phyloP scores from a whole-genome alignment of 2,329 filamentous ascomycete genomes.

The Aspergillus sp. region DNA sequence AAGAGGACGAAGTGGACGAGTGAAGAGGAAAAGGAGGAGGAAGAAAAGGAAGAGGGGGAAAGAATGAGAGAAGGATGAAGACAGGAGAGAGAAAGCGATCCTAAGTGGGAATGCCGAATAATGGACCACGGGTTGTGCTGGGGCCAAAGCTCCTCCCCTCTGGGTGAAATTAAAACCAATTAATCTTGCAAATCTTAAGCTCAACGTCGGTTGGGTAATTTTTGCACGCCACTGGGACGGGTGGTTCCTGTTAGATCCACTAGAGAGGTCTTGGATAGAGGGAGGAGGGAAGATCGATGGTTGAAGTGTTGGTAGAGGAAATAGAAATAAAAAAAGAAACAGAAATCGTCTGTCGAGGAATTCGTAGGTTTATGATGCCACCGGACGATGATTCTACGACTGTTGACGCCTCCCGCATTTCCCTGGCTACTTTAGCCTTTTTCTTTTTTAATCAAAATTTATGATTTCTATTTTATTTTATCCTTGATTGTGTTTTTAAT shows the following conservation, averaged over 20 bases:
- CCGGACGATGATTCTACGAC: conserved; percentile 3
- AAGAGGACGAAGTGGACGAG: conserved; percentile 5
- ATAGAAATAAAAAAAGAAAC: not conserved
- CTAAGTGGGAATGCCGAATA: conserved; percentile 21
- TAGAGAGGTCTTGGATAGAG: too few relatives aligned
- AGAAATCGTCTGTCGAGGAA: conserved; percentile 4
- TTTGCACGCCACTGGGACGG: not conserved
- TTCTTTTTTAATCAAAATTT: not conserved
- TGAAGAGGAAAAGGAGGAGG: conserved; percentile 6
- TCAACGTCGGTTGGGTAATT: conserved; percentile 7
- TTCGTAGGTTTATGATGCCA: conserved; percentile 6
- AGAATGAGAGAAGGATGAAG: conserved; percentile 11
- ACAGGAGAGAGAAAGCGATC: conserved; percentile 17
- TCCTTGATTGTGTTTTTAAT: conserved; percentile 1
- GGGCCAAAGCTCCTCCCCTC: conserved; percentile 15
- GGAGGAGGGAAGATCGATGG: not conserved
- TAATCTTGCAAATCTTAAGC: conserved; percentile 17
- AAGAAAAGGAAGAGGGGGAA: conserved; percentile 9
- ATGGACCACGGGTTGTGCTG: conserved; percentile 20
- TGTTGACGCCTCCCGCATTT: conserved; percentile 13
- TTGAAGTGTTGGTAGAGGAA: not conserved
- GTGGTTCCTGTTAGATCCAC: too few relatives aligned
- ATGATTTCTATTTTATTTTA: conserved; percentile 1
- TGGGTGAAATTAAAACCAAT: conserved; percentile 13
- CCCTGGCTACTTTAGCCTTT: not conserved